Conservation (phyloP, 2,329 filamentous ascomycete species). For the Teratosphaeria destructans region DNA sequence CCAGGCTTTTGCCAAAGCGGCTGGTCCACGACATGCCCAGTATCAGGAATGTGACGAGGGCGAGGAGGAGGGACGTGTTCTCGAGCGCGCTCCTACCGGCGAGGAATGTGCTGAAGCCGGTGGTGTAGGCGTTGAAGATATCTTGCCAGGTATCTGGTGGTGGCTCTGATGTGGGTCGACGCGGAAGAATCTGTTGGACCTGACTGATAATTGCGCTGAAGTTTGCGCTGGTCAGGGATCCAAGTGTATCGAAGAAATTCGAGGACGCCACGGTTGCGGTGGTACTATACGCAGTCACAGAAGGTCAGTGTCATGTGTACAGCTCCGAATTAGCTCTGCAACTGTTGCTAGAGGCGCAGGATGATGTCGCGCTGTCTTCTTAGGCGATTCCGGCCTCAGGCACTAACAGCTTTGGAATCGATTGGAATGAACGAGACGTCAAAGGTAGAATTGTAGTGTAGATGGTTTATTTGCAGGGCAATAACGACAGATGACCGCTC, state of each 20-base stretch:
- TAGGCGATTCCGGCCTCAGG: background rate
- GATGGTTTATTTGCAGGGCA: too few relatives aligned
- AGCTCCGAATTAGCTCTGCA: background rate
- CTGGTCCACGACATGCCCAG: slow-evolving; percentile 38
- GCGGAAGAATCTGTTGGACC: background rate
- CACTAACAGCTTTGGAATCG: background rate
- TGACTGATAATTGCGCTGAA: background rate
- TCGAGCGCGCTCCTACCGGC: slow-evolving; percentile 18
- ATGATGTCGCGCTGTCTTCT: background rate
- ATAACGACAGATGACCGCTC: too few relatives aligned
- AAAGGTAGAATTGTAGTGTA: too few relatives aligned
- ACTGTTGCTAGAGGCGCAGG: background rate
- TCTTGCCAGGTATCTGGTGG: slow-evolving; percentile 4
- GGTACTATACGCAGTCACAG: background rate
- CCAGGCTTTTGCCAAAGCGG: slow-evolving; percentile 31
- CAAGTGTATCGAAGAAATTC: slow-evolving; percentile 10
- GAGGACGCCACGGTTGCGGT: slow-evolving; percentile 19
- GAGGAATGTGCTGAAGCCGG: slow-evolving; percentile 14
- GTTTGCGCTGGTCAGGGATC: background rate
- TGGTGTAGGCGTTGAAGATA: background rate
- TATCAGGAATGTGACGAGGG: slow-evolving; percentile 27
- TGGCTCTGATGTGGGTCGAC: background rate
- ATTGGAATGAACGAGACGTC: too few relatives aligned
- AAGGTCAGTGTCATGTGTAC: background rate
- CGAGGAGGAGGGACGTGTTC: slow-evolving; percentile 23